These are phyloP conservation scores for Scytalidium sp. DNA, from an alignment of 2,329 filamentous ascomycete genomes.

Conservation along the genomic window DNA sequence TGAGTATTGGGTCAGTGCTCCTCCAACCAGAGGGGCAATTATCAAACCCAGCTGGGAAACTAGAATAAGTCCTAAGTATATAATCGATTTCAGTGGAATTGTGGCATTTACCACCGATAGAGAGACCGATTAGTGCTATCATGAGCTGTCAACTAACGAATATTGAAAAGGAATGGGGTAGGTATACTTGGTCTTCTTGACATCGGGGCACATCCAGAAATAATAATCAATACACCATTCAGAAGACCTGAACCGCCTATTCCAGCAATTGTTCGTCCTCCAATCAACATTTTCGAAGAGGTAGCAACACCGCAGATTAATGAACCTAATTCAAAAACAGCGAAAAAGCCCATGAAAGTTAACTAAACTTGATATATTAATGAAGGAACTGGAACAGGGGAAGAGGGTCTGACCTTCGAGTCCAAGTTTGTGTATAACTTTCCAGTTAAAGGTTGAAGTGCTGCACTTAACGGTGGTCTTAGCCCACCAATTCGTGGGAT, in stretches of 20 bases:
- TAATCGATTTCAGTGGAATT: not conserved
- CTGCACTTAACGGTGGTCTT: no score
- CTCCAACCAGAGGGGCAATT: slow-evolving; percentile 25
- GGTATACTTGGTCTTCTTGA: slow-evolving; percentile 6
- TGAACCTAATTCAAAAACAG: slow-evolving; percentile 52
- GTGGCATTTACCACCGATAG: slow-evolving; percentile 1
- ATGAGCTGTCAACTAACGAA: not conserved
- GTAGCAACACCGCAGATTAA: slow-evolving; percentile 47
- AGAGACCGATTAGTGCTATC: not conserved
- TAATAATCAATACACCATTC: slow-evolving; percentile 47
- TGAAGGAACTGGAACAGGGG: not conserved
- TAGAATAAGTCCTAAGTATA: not conserved
- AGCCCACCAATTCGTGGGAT: no score
- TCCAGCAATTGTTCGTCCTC: slow-evolving; percentile 51
- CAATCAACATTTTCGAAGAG: slow-evolving; percentile 50
- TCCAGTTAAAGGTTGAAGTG: slow-evolving; percentile 47
- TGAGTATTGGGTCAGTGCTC: slow-evolving; percentile 28
- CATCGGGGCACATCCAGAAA: slow-evolving; percentile 31
- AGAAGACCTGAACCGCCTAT: slow-evolving; percentile 47
- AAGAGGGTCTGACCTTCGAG: slow-evolving; percentile 19
- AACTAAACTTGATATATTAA: slow-evolving; percentile 4
- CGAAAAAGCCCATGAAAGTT: slow-evolving; percentile 27
- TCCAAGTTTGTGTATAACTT: slow-evolving; percentile 43
- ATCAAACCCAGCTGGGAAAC: slow-evolving; percentile 10
- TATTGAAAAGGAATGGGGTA: not conserved